These are phyloP conservation scores for Suillus occidentalis DNA, from an alignment of 768 basidiomycete species.

Conservation along the genomic window DNA sequence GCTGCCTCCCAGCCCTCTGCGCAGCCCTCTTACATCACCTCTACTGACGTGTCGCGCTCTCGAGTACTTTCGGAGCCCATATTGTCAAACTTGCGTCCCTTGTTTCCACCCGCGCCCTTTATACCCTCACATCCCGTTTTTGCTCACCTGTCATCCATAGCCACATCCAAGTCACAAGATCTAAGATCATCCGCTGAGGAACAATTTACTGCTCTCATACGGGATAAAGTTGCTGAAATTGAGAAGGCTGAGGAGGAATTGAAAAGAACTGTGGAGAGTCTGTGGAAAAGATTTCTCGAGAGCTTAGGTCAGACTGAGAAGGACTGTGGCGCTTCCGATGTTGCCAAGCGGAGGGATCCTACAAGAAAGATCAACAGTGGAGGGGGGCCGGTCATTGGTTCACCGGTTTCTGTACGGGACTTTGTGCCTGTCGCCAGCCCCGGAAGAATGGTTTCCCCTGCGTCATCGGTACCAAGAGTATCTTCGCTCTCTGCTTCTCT, in stretches of 20 bases:
- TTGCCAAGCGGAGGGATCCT: slow-evolving; percentile 21
- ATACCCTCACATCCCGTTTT: slow-evolving; percentile 75
- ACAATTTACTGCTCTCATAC: slow-evolving; percentile 51
- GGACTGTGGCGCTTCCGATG: slow-evolving; percentile 28
- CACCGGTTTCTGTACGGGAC: slow-evolving; percentile 45
- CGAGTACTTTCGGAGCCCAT: slow-evolving; percentile 30
- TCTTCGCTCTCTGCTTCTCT: slow-evolving; percentile 76
- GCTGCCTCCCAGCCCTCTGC: slow-evolving; percentile 24
- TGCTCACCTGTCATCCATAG: slow-evolving; percentile 58
- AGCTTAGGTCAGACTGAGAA: slow-evolving; percentile 45
- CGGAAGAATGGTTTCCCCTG: slow-evolving; percentile 36
- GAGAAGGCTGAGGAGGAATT: slow-evolving; percentile 54
- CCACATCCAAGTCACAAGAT: slow-evolving; percentile 52
- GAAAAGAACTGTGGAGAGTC: slow-evolving; percentile 53
- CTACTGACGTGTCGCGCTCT: slow-evolving; percentile 30
- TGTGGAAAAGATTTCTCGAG: slow-evolving; percentile 63
- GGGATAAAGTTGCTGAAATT: slow-evolving; percentile 55
- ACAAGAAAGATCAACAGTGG: slow-evolving; percentile 19
- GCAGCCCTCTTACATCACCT: slow-evolving; percentile 26
- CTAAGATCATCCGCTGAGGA: slow-evolving; percentile 59
- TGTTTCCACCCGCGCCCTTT: slow-evolving; percentile 78
- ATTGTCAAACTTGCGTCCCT: slow-evolving; percentile 54
- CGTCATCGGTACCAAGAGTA: slow-evolving; percentile 40
- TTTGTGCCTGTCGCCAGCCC: slow-evolving; percentile 53
- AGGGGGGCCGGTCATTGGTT: slow-evolving; percentile 27